Base-by-base conservation (phyloP, 768 basidiomycete genomes). In the Suillus clintonianus region DNA sequence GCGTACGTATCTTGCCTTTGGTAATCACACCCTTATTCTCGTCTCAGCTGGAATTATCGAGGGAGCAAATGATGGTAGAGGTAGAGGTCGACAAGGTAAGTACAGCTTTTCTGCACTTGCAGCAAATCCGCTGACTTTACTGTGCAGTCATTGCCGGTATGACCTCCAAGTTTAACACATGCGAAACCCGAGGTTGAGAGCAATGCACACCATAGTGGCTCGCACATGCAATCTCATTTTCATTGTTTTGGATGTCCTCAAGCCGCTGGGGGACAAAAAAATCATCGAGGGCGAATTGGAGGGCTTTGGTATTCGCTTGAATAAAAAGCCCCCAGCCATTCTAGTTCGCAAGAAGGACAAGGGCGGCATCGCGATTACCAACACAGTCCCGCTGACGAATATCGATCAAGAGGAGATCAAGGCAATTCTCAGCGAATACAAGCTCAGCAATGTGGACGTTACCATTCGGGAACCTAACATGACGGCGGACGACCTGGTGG, bases 171-270 rank as follows among this genome's bases (percentile, higher is more conserved):
- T 36, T 59, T 62, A 60, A 4, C 41, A 34, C 39, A 69, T 66
- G 68, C 50, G n/a, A 37, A 47, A 27, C 30, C 27, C 27, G 15
- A 55, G 22, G 42, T 50, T 64, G 11, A 68, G n/a, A 59, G 53
- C 58, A 54, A 48, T 51, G 22, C 59, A 61, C 55, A 39, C 48
- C 50, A 34, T 78, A 94, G 97, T 99, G 68, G 97, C 97, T 9
- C 89, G 97, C 64, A 99, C 97, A 45, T 99, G 97, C 76, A 94
- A 98, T 76, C 88, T 99, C 41, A 98, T 99, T 65, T 99, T 99
- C 78, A 99, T 99, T 75, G 92, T 99, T 34, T 86, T 99, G 56
- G 97, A 99, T 71, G 97, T 99, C 32, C 86, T 97, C 41, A 99
- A 99, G 79, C 97, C 97, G n/a, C 86, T 99, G 19, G 92, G 91